Conservation (phyloP, 805 yeast species). For the Danielozyma ontarioensis region DNA sequence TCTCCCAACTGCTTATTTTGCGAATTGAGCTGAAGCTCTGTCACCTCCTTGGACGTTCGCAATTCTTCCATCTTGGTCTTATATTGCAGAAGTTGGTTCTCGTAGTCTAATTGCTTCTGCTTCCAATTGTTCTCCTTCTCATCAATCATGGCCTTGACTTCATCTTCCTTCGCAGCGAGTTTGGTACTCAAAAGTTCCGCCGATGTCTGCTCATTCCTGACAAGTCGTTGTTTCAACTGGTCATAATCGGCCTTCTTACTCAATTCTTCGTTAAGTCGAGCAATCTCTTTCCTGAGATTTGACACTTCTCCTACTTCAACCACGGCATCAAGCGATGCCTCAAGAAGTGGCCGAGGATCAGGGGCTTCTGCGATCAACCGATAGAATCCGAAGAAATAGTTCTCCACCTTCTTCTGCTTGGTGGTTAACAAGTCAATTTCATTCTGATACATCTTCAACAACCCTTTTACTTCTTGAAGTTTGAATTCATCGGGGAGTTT, state of each 20-base stretch:
- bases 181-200: slow-evolving; percentile 50
- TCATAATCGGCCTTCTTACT: slow-evolving; percentile 74
- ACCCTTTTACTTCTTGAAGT: slow-evolving; percentile 55
- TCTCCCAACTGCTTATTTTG: slow-evolving; percentile 40
- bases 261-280: slow-evolving; percentile 50
- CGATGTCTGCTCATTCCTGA: slow-evolving; percentile 55
- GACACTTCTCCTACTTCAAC: slow-evolving; percentile 49
- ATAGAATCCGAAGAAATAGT: slow-evolving; percentile 68
- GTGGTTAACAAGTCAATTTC: slow-evolving; percentile 82
- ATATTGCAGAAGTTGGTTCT: slow-evolving; percentile 46
- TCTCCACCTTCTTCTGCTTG: slow-evolving; percentile 71
- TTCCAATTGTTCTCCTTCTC: slow-evolving; percentile 72
- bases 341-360: slow-evolving; percentile 81
- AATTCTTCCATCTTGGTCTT: slow-evolving; percentile 59
- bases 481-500: slow-evolving; percentile 66
- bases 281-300: slow-evolving; percentile 46
- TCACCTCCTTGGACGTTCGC: slow-evolving; percentile 58
- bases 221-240: slow-evolving; percentile 56
- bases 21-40: slow-evolving; percentile 51
- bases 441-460: slow-evolving; percentile 74
- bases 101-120: slow-evolving; percentile 48
- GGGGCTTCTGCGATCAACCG: slow-evolving; percentile 82
- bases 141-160: slow-evolving; percentile 58
- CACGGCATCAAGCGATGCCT: slow-evolving; percentile 62
- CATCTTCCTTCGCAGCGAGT: slow-evolving; percentile 68